Evolutionary conservation across 805 yeast genomes (phyloP), one percentile per base, ranked within the genome.

Genomic region (Starmerella apicola): DNA sequence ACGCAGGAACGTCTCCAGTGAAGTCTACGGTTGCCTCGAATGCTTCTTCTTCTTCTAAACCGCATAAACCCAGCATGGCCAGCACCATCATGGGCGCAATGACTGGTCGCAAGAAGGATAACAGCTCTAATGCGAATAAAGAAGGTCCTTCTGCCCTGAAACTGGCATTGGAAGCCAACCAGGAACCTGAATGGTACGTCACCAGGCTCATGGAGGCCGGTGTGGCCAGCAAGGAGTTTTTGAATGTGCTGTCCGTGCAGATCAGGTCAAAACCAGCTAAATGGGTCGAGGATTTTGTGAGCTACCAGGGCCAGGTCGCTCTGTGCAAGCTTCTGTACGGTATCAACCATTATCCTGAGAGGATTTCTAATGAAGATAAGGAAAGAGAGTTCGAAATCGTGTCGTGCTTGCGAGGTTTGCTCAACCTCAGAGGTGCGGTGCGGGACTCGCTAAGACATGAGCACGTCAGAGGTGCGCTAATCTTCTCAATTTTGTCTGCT

Each of bases 221-320:
- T 51, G 61, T 73, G 24, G 75, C 86, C 39, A 66, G 81, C 1
- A 63, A 74, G 3, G 74, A 72, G 38, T 83, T 86, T 56, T 64
- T 88, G 48, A 82, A 80, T 29, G 81, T 81, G 50, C 67, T 91
- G 38, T 83, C 91, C 81, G 95, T 91, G 5, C 83, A 94, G 34
- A 65, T 88, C 32, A 74, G 97, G 48, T 84, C 97, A 0, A 97
- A 88, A 56, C 85, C 86, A 19, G 65, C 76, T 18, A 71, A 65
- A 27, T 88, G 97, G 96, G 91, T 83, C 0, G 67, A 72, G 36
- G 68, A 66, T 18, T 91, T 91, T 52, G 66, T 84, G n/a, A 19
- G 32, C 25, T 68, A 73, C 32, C 93, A 83, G 56, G 97, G 97
- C 8, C 84, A 80, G 43, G 70, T 78, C 7, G 81, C 84, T 0